Evolutionary conservation across 2,329 filamentous ascomycete species (phyloP).

Genomic region (Biscogniauxia mediterranea): DNA sequence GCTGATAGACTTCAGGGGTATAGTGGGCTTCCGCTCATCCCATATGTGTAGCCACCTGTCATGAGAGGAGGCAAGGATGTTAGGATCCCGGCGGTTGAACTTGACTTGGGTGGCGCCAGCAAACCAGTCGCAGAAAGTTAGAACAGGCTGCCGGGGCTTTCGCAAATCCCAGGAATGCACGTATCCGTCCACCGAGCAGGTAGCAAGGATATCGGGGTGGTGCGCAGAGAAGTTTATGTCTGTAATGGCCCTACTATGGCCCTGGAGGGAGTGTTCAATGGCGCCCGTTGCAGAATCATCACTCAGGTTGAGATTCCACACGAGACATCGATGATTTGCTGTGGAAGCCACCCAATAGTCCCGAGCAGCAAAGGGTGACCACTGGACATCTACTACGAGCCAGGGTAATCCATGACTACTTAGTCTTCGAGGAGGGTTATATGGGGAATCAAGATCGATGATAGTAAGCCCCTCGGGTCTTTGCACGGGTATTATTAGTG

Average conservation of each 20-base stretch:
- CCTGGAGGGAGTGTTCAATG: constrained; percentile 85
- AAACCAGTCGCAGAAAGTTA: constrained; percentile 90
- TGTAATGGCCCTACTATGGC: constrained; percentile 84
- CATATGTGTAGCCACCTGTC: constrained; percentile 85
- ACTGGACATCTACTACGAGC: constrained; percentile 94
- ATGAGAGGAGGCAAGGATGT: constrained; percentile 87
- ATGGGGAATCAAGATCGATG: constrained; percentile 87
- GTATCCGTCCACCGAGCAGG: constrained; percentile 89
- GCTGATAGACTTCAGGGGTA: constrained; percentile 78
- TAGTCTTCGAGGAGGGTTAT: constrained; percentile 80
- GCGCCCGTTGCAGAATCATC: constrained; percentile 68
- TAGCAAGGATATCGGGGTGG: constrained; percentile 83
- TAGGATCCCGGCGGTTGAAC: constrained; percentile 84
- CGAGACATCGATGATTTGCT: constrained; percentile 88
- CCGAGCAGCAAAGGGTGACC: constrained; percentile 87
- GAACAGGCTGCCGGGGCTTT: constrained; percentile 66
- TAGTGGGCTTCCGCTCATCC: constrained; percentile 78
- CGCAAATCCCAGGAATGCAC: constrained; percentile 91
- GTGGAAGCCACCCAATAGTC: constrained; percentile 95
- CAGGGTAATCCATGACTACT: constrained; percentile 83
- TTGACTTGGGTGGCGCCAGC: constrained; percentile 94
- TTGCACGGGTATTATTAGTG: constrained; percentile 16
- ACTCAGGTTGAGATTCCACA: constrained; percentile 85
- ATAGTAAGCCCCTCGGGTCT: constrained; percentile 84
- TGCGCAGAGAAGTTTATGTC: constrained; percentile 96